phyloP scores from a whole-genome alignment of 73 alveolate genomes.

The Breviolum minutum region DNA sequence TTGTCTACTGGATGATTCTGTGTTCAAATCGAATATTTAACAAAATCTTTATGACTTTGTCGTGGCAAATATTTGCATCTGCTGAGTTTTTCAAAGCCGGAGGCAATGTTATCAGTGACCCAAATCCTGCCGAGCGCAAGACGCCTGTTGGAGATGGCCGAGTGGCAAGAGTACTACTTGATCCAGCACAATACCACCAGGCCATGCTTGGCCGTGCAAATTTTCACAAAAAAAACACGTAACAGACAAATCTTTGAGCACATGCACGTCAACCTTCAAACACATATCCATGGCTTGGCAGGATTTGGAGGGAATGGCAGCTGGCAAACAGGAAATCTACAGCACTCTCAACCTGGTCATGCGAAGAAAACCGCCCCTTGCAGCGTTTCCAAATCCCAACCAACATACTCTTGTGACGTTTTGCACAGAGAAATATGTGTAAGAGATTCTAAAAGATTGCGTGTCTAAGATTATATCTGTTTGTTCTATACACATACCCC shows the following conservation, averaged over 20 bases:
- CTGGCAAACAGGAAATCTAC: conserved; percentile 74
- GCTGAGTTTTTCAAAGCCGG: neutral
- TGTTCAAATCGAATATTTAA: neutral
- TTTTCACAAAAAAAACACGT: neutral
- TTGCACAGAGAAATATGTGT: too few species aligned
- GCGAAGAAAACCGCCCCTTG: conserved; percentile 96
- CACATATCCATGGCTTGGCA: conserved; percentile 76
- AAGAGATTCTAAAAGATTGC: too few species aligned
- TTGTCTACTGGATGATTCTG: neutral
- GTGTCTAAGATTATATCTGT: neutral
- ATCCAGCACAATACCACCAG: conserved; percentile 97
- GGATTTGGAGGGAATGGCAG: conserved; percentile 95
- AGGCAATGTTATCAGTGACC: conserved; percentile 96
- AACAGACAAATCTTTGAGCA: neutral
- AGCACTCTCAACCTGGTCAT: conserved; percentile 96
- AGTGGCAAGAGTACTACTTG: conserved; percentile 96
- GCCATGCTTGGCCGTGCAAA: conserved; percentile 27
- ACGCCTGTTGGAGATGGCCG: conserved; percentile 96
- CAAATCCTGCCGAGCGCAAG: conserved; percentile 95
- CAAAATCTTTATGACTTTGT: too few species aligned
- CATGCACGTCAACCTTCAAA: neutral
- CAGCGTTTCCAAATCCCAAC: neutral
- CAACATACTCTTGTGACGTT: neutral
- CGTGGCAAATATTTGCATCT: conserved; percentile 5
- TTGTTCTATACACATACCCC: too few species aligned